Evolutionary conservation across 2,329 filamentous ascomycete genomes (phyloP), one percentile per base, ranked within the genome.

Genomic region (Penicillium aurantiogriseum): DNA sequence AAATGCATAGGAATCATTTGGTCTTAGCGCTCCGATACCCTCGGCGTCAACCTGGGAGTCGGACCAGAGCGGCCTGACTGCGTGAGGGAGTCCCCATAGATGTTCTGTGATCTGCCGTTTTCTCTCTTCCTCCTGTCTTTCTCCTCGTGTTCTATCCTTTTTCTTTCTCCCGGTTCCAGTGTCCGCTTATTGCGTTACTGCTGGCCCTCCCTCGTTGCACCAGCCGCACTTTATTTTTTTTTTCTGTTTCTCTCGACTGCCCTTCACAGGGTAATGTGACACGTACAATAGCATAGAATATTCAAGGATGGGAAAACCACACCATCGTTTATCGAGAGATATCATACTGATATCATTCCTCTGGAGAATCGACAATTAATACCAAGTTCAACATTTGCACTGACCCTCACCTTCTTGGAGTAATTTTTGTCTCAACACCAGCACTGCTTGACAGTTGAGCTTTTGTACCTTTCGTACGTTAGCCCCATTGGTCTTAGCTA

Each of bases 11-110:
- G 63, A 62, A 67, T 61, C 56, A 62, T 68, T 71, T 67, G 61
- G 60, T 66, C 65, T 75, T 73, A 71, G 71, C 71, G 69, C 67
- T 71, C 66, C 69, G 73, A 75, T 75, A 76, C 72, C 73, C 73
- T 69, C 66, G 71, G 72, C 71, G 70, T 74, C 68, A 66, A 69
- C 66, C 67, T 63, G 69, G 69, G 70, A 67, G 68, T 69, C 60
- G 69, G 69, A 68, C 66, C 67, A 70, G 67, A 69, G 69, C 69
- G 65, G 69, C 69, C 71, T 71, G 69, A 72, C 65, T 69, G 57
- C 54, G 56, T 63, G 66, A 66, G 67, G 67, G 70, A 68, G 59
- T 49, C 63, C 62, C 57, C 62, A 69, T 70, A 68, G 67, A 69
- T 60, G 64, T 63, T 61, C 62, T 47, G 31, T 61, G 45, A 35